These are phyloP conservation scores for Yarrowia hollandica DNA, from an alignment of 805 yeast species.

Conservation along the genomic window DNA sequence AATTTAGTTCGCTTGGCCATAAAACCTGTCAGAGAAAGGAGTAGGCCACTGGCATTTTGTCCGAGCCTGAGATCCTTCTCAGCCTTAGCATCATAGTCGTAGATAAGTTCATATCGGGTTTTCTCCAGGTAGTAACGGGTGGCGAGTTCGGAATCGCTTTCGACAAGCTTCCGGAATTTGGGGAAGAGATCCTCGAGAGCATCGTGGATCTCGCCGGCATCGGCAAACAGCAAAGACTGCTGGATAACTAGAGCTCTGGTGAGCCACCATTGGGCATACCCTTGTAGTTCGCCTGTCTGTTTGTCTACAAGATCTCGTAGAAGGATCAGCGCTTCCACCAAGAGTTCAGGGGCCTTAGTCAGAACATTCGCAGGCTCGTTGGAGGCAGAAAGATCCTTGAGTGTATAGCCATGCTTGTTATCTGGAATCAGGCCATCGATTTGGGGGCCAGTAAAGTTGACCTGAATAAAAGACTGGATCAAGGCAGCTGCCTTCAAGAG, in stretches of 20 bases:
- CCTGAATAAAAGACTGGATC: constrained; percentile 68
- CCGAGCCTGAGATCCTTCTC: constrained; percentile 35
- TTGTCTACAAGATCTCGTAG: constrained; percentile 46
- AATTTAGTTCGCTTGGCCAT: constrained; percentile 83
- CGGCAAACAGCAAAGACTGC: constrained; percentile 39
- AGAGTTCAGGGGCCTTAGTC: constrained; percentile 51
- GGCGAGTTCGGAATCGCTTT: constrained; percentile 40
- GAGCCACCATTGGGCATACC: constrained; percentile 38
- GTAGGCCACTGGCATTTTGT: constrained; percentile 54
- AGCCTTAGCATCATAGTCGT: constrained; percentile 40
- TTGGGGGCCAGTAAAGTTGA: constrained; percentile 83
- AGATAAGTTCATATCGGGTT: constrained; percentile 50
- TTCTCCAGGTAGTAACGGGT: constrained; percentile 61
- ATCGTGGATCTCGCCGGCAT: constrained; percentile 38
- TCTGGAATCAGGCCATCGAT: constrained; percentile 41
- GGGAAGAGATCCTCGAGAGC: constrained; percentile 31
- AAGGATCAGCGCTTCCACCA: constrained; percentile 47
- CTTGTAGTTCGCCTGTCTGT: constrained; percentile 30
- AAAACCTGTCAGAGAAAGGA: constrained; percentile 80
- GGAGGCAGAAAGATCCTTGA: constrained; percentile 49
- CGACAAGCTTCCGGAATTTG: constrained; percentile 13
- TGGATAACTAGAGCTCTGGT: constrained; percentile 42
- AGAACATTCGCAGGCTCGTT: constrained; percentile 75
- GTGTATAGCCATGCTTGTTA: constrained; percentile 33
- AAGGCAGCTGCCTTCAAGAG: constrained; percentile 53